Base-by-base conservation (phyloP, 140 eudicot genomes). In the Anethum foeniculum region DNA sequence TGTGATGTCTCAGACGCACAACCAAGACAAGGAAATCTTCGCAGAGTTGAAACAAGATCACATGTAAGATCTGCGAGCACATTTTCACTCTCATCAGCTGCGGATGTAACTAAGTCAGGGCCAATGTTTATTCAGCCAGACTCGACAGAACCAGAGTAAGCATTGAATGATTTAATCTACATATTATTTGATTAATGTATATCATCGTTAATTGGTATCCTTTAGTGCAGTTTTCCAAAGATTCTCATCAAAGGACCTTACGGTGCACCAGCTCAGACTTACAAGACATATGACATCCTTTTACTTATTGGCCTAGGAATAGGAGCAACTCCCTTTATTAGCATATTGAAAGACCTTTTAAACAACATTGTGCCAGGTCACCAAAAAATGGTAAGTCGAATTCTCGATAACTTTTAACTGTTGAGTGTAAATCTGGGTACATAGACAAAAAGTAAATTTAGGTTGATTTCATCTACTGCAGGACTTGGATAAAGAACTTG, bases 311-410 rank as follows among this genome's bases (percentile, higher is more conserved):
- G 98, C 48, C 85, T 94, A 64, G 98, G 98, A 3, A 94, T 94
- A 28, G 98, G 98, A 83, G 98, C 98, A 82, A 92, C 98, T 76
- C 98, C 97, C 18, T 86, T 94, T 75, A 90, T 94, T 82, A 94
- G 98, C 86, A 92, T 94, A 60, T 71, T 94, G 46, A 94, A 94
- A 79, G 98, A 94, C 76, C 86, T 94, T 34, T 80, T 94, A 43
- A 87, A 90, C 54, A 72, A 85, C 83, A 80, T 90, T 49, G 81
- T 51, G 79, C 77, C 83, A 32, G 18, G 80, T 16, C 84, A 81
- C n/a, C 39, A 79, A 14, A 46, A 72, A 38, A 6, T 10, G 77
- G 77, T 72, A 39, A 72, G 34, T 39, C 3, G 4, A 72, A 21
- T 11, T 1, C 23, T 14, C 21, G 8, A 41, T 41, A 2, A 72